Percentiles rank a stretch among this genome's conserved stretches.
These are phyloP conservation scores for Mucor sp. DNA, from an alignment of 371 early-diverging fungal species.

Conservation along the genomic window DNA sequence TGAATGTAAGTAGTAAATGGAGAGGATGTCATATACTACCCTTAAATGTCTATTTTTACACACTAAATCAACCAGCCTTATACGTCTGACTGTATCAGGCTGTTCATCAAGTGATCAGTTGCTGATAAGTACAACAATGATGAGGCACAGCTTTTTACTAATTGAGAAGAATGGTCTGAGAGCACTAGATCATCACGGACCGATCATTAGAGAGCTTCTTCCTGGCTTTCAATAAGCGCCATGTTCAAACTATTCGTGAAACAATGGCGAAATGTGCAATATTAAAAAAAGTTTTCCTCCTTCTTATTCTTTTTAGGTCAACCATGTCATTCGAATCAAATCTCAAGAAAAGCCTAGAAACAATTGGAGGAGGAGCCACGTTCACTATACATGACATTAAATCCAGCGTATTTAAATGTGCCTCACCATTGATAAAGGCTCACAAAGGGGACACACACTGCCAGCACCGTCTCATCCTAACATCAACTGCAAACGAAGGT, in stretches of 20 bases:
- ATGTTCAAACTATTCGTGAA: neutral
- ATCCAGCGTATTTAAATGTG: neutral
- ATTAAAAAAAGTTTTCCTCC: neutral
- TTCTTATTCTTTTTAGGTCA: neutral
- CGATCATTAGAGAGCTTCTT: neutral
- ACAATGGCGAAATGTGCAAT: neutral
- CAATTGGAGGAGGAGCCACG: neutral
- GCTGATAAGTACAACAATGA: neutral
- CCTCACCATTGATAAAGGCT: conserved; percentile 10
- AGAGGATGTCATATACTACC: too few species aligned
- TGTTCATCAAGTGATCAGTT: neutral
- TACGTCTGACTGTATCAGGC: neutral
- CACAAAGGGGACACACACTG: conserved; percentile 9
- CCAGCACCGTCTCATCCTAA: conserved; percentile 21
- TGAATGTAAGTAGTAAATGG: too few species aligned
- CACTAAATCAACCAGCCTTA: neutral
- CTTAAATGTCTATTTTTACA: too few species aligned
- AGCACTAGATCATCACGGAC: neutral
- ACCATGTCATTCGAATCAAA: conserved; percentile 6
- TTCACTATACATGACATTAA: conserved; percentile 3
- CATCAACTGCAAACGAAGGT: conserved; percentile 12
- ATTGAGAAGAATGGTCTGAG: neutral
- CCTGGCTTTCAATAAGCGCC: neutral
- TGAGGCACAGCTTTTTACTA: neutral
- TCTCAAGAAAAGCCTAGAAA: neutral